These are phyloP conservation scores for Fomitiporia mediterranea DNA, from an alignment of 1,284 basidiomycete genomes.

Conservation along the genomic window DNA sequence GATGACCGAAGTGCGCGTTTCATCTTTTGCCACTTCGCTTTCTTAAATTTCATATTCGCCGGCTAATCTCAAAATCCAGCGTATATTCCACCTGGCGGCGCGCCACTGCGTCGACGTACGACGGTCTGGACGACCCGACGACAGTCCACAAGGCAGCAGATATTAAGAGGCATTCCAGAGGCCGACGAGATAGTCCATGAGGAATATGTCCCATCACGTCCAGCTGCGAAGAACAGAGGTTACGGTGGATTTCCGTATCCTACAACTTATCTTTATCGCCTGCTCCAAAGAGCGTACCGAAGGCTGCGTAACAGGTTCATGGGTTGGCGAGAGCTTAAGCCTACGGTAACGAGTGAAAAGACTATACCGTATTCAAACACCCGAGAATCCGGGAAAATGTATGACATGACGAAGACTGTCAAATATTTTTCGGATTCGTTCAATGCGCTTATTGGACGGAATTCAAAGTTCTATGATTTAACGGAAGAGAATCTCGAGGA, in stretches of 20 bases:
- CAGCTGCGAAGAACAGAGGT: slow-evolving; percentile 30
- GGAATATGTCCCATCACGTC: neutral
- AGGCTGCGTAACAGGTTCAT: slow-evolving; percentile 26
- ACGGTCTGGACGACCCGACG: neutral
- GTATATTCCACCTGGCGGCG: slow-evolving; percentile 8
- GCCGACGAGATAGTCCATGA: neutral
- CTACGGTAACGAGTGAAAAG: slow-evolving; percentile 41
- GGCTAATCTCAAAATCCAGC: neutral
- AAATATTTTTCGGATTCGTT: slow-evolving; percentile 75
- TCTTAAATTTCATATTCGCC: neutral
- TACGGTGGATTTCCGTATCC: slow-evolving; percentile 93
- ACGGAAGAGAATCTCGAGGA: slow-evolving; percentile 85
- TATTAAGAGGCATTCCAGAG: neutral
- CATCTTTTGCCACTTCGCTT: neutral
- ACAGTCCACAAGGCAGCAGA: neutral
- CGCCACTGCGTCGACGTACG: slow-evolving; percentile 6
- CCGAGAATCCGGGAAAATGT: slow-evolving; percentile 48
- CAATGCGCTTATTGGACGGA: slow-evolving; percentile 78
- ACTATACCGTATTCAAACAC: slow-evolving; percentile 74
- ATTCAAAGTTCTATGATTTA: slow-evolving; percentile 79
- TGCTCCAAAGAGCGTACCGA: slow-evolving; percentile 56
- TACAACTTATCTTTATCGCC: slow-evolving; percentile 45
- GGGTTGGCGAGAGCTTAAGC: too few relatives aligned
- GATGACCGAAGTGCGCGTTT: slow-evolving; percentile 3
- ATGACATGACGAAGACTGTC: too few relatives aligned